Base-by-base conservation (phyloP, 176 grass and related monocot species). In the Zoysia pacifica region DNA sequence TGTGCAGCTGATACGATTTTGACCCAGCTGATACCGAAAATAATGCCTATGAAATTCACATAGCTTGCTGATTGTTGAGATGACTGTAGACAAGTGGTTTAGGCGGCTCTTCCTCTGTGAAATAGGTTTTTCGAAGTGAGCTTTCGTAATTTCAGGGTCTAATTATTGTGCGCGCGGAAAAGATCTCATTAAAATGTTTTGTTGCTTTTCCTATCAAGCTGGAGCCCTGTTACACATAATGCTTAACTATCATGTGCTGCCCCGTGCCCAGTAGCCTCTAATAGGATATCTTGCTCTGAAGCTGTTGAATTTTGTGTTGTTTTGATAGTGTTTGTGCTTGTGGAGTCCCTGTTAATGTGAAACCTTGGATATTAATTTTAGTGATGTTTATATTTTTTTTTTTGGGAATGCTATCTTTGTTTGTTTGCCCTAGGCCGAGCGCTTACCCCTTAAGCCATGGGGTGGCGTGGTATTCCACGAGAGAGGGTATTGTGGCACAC, bases 401-500 rank as follows among this genome's bases (percentile, higher is more conserved):
- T n/a, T n/a, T n/a, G n/a, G 13, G 19, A 20, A 13, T 28, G 3
- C 11, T 14, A 71, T 37, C 16, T 9, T 3, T 72, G 38, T 13
- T 73, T 79, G 2, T 8, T 70, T 93, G 90, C 93, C 93, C 89
- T 95, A 95, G 89, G 93, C 87, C 93, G 82, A 87, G 93, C 81
- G 89, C 81, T 87, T 90, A 45, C 87, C 81, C 49, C 86, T 82
- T 94, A 54, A 92, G 70, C 28, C 39, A 89, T 92, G 89, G 87
- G 86, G 84, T 77, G 79, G 81, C 87, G 89, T 94, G 93, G 89
- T 94, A 94, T 96, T 96, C 90, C 93, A 96, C 87, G 86, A 67
- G 87, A 90, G 75, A 92, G 85, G 90, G 85, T 93, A 6, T 84
- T 90, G 85, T 92, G 93, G 90, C 85, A 15, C 90, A 96, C 85